Evolutionary conservation across 2,329 filamentous ascomycete species (phyloP).

Genomic region (Decorospora gaudefroyi): DNA sequence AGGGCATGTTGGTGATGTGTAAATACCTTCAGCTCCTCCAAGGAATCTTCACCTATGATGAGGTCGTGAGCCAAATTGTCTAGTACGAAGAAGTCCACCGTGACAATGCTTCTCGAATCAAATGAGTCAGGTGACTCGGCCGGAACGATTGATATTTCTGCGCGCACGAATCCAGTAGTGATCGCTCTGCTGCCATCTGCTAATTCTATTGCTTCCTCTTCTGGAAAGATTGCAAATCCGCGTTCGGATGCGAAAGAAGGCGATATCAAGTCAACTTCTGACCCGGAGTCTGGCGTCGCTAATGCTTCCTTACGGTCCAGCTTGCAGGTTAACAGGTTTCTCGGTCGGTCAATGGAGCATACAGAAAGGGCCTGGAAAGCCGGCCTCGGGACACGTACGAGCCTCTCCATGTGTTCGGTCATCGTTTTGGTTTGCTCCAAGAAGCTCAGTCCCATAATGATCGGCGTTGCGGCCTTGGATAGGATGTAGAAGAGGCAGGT

Average conservation of each 20-base stretch:
- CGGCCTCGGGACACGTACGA: conserved; percentile 8
- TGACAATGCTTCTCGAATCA: background rate
- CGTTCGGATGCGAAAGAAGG: conserved; percentile 2
- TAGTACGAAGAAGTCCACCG: conserved; percentile 1
- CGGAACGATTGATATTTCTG: background rate
- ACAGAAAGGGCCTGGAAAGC: conserved; percentile 6
- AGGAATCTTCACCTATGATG: conserved; percentile 1
- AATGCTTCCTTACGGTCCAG: conserved; percentile 2
- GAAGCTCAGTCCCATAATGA: conserved; percentile 17
- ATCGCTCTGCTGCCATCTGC: conserved; percentile 7
- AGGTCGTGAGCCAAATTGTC: conserved; percentile 1
- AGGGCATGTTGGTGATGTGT: background rate
- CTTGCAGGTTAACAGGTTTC: conserved; percentile 2
- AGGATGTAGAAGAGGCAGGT: conserved; percentile 15
- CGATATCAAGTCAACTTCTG: conserved; percentile 14
- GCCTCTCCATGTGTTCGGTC: conserved; percentile 7
- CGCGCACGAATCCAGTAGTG: conserved; percentile 2
- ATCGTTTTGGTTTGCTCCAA: conserved; percentile 15
- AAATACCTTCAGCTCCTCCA: conserved; percentile 4
- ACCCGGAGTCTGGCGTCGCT: conserved; percentile 11
- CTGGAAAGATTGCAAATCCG: background rate
- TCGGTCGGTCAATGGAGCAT: conserved; percentile 2
- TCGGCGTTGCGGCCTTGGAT: conserved; percentile 5
- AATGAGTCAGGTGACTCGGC: background rate
- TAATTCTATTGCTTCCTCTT: conserved; percentile 1